Conservation (phyloP, 805 yeast genomes). For the Yamadazyma takamatsuzukensis region DNA sequence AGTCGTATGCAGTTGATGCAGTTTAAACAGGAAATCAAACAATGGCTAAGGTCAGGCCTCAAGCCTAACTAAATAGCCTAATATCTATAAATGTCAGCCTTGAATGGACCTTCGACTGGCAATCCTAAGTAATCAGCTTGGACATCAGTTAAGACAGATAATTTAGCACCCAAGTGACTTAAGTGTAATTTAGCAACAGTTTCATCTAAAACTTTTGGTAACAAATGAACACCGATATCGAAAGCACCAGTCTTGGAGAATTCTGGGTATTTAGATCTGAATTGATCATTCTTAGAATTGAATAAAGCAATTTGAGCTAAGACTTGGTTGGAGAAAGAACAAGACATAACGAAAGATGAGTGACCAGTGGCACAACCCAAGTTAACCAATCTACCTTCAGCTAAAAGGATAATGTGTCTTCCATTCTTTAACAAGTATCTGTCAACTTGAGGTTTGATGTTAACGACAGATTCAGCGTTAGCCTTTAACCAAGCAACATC, state of each 20-base stretch:
- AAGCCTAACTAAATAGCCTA: slow-evolving; percentile 30
- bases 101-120: slow-evolving; percentile 93
- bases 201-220: slow-evolving; percentile 98
- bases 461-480: slow-evolving; percentile 87
- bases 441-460: slow-evolving; percentile 99
- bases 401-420: slow-evolving; percentile 91
- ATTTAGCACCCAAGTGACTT: slow-evolving; percentile 87
- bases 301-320: slow-evolving; percentile 96
- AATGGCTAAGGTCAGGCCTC: slow-evolving; percentile 10
- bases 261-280: slow-evolving; percentile 81
- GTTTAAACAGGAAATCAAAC: slow-evolving; percentile 22
- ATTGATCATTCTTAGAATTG: slow-evolving; percentile 79
- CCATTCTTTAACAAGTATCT: slow-evolving; percentile 87
- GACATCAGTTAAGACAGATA: slow-evolving; percentile 67
- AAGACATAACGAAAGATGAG: slow-evolving; percentile 98
- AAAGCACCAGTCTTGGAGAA: slow-evolving; percentile 91
- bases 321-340: slow-evolving; percentile 99
- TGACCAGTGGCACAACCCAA: slow-evolving; percentile 99
- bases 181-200: slow-evolving; percentile 97
- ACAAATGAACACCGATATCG: slow-evolving; percentile 86
- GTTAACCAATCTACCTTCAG: slow-evolving; percentile 99
- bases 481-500: slow-evolving; percentile 99
- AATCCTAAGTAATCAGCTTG: slow-evolving; percentile 95
- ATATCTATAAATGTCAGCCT: slow-evolving; percentile 97
- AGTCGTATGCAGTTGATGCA: slow-evolving; percentile 46